phyloP scores from a whole-genome alignment of 1,284 basidiomycete species.

The Pseudozyma hubeiensis region DNA sequence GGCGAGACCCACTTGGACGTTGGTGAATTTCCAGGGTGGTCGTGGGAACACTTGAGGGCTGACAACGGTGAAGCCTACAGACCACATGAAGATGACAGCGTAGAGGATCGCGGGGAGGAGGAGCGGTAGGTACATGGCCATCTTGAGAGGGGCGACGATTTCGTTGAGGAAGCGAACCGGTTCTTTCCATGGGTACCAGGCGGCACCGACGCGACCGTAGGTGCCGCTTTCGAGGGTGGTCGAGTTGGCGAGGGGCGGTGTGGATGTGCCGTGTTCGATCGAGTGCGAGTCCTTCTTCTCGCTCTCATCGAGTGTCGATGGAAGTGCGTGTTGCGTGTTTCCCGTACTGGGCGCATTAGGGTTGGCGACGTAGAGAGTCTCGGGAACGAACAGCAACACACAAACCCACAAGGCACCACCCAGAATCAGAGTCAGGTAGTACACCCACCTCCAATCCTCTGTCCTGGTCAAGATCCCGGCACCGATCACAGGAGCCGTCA shows the following conservation, averaged over 20 bases:
- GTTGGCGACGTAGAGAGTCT: conserved; percentile 66
- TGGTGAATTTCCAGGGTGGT: conserved; percentile 65
- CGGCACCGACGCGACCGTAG: conserved; percentile 58
- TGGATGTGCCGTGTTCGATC: conserved; percentile 28
- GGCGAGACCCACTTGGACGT: conserved; percentile 61
- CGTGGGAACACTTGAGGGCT: conserved; percentile 65
- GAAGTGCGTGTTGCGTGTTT: background rate
- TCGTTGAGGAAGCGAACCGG: conserved; percentile 61
- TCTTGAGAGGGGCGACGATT: conserved; percentile 57
- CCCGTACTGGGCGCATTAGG: background rate
- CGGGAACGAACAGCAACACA: conserved; percentile 66
- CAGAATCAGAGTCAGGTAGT: conserved; percentile 67
- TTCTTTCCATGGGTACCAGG: conserved; percentile 67
- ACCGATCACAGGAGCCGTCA: conserved; percentile 67
- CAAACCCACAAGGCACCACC: conserved; percentile 59
- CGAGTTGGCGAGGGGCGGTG: conserved; percentile 22
- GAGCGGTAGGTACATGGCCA: conserved; percentile 45
- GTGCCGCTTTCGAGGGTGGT: conserved; percentile 17
- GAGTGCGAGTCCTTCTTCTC: conserved; percentile 36
- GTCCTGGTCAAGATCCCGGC: conserved; percentile 58
- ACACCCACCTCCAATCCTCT: conserved; percentile 60
- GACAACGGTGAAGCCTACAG: conserved; percentile 67
- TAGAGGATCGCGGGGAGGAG: conserved; percentile 65
- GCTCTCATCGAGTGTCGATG: conserved; percentile 8
- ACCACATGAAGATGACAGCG: conserved; percentile 67